Percentiles rank a stretch among this genome's conserved stretches.
Evolutionary conservation across 2,329 filamentous ascomycete genomes (phyloP).

Genomic region (Colletotrichum camelliae): DNA sequence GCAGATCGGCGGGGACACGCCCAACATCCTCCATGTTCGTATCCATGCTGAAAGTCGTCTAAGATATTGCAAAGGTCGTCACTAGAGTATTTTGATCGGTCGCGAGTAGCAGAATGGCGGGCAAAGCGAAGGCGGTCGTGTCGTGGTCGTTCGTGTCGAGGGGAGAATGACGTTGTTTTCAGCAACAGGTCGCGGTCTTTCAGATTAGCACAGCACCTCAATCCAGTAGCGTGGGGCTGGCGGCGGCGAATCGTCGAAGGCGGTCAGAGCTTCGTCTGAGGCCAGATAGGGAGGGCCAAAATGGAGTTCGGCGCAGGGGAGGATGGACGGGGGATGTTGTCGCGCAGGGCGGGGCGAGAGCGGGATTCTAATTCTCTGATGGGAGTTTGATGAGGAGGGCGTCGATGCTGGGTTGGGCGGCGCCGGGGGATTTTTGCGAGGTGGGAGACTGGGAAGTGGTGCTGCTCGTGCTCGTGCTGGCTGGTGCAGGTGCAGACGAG

Average conservation of each 20-base stretch:
- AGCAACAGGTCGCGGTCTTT: constrained; percentile 16
- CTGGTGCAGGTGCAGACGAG: neutral
- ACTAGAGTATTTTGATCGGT: constrained; percentile 1
- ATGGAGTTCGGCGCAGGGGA: constrained; percentile 1
- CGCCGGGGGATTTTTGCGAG: constrained; percentile 18
- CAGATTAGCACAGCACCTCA: constrained; percentile 21
- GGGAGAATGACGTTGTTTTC: constrained; percentile 21
- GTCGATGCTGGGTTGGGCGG: constrained; percentile 12
- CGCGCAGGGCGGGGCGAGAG: constrained; percentile 6
- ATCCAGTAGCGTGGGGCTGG: constrained; percentile 21
- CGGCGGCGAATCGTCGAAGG: constrained; percentile 20
- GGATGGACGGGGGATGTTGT: neutral
- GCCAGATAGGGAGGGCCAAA: neutral
- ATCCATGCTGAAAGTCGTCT: constrained; percentile 67
- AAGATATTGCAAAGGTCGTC: neutral
- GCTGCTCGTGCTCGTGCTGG: neutral
- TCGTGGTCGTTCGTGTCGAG: constrained; percentile 6
- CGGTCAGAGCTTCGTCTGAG: constrained; percentile 22
- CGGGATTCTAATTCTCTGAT: constrained; percentile 14
- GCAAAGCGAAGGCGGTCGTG: constrained; percentile 12
- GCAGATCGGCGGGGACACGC: constrained; percentile 80
- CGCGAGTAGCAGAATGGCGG: constrained; percentile 20
- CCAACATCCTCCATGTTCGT: constrained; percentile 99
- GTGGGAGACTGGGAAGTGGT: constrained; percentile 1
- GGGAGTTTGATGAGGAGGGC: constrained; percentile 1